Base-by-base conservation (phyloP, 1,284 basidiomycete species). In the Apiotrichum brassicae region DNA sequence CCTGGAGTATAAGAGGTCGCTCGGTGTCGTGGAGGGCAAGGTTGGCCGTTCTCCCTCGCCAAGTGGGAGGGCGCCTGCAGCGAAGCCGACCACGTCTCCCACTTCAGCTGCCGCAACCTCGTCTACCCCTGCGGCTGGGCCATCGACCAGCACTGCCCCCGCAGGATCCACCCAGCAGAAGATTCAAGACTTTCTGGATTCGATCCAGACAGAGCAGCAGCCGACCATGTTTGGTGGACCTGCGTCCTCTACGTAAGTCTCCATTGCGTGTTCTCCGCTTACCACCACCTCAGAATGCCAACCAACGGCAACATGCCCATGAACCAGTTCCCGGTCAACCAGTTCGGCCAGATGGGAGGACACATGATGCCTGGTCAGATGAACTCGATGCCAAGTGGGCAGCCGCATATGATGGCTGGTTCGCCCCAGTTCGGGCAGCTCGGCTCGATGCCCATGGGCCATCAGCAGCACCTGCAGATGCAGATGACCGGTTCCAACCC, bases 1-100 rank as follows among this genome's bases (percentile, higher is more conserved):
- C 48, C 76, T 86, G 18, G 93, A 97, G 65, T 97, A 98, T 75
- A 90, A 82, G 73, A 79, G 84, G 35, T 91, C 84, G 69, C 90
- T 89, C 70, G 80, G 80, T n/a, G 78, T 83, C 6, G 81, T 82
- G 0, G 87, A 91, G 54, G 79, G 78, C 3, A 62, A 57, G 36
- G 25, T 25, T 23, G 43, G 38, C 4, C 30, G 52, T 12, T 25
- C 57, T 5, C 28, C 51, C 14, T 19, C 42, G 22, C 32, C 38
- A 2, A 34, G 20, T 11, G 24, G 16, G 6, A 25, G 20, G 30
- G 42, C 41, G 14, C 14, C 6, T 22, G 32, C 11, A 8, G 43
- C 53, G 18, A 54, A 55, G 46, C 49, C 53, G 26, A 54, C 52
- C n/a, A 14, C 53, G 20, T 44, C 47, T 26, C 34, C 56, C 16